phyloP scores from a whole-genome alignment of 768 basidiomycete genomes.

The Kwoniella shandongensis region DNA sequence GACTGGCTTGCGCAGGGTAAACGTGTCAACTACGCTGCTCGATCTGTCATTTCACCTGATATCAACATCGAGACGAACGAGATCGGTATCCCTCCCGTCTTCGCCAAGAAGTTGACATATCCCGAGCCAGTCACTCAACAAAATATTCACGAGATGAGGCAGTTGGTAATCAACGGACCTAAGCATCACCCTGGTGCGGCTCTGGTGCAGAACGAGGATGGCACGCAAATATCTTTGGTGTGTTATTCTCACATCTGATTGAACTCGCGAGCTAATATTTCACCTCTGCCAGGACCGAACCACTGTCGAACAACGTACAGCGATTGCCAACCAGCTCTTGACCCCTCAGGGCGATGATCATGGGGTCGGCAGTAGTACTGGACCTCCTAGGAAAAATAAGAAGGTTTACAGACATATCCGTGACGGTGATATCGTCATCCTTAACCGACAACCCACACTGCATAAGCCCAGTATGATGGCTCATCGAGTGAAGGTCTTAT shows the following conservation, averaged over 20 bases:
- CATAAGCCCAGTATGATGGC: constrained; percentile 99
- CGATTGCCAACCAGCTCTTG: constrained; percentile 90
- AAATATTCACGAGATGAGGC: constrained; percentile 84
- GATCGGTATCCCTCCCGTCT: constrained; percentile 96
- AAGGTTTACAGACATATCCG: constrained; percentile 94
- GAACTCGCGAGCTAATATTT: constrained; percentile 1
- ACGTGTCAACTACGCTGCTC: constrained; percentile 98
- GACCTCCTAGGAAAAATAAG: constrained; percentile 83
- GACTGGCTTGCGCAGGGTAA: constrained; percentile 69
- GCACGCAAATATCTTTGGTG: constrained; percentile 79
- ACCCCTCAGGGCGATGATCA: constrained; percentile 75
- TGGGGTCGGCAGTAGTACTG: constrained; percentile 48
- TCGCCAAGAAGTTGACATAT: constrained; percentile 93
- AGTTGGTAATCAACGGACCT: constrained; percentile 86
- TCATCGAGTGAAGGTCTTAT: constrained; percentile 84
- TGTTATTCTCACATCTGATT: no score
- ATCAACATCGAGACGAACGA: constrained; percentile 99
- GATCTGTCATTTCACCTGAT: constrained; percentile 99
- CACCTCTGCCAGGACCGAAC: constrained; percentile 68
- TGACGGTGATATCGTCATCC: constrained; percentile 90
- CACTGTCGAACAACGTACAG: constrained; percentile 82
- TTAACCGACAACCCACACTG: constrained; percentile 96
- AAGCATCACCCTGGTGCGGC: constrained; percentile 86
- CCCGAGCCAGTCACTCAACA: constrained; percentile 92
- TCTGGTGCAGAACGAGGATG: constrained; percentile 94